Evolutionary conservation across 225 moss, liverwort and hornwort species (phyloP), one percentile per base, ranked within the genome.

Genomic region (Pseudoscleropodium purum): DNA sequence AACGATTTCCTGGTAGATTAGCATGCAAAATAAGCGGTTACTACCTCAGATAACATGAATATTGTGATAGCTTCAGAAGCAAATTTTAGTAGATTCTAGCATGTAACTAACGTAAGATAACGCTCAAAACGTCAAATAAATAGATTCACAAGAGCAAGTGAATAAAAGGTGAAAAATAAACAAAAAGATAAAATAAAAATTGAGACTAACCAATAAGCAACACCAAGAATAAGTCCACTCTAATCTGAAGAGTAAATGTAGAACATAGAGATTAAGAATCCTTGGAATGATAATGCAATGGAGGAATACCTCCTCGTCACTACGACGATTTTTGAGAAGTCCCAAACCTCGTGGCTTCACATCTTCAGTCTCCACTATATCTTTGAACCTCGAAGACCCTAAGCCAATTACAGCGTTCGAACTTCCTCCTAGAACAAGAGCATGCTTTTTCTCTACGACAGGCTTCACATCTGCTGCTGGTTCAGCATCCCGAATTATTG

Each of bases 261-360:
- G 51, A 80, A 67, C 64, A 79, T 54, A 73, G 23, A 80, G 65
- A 84, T 88, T 84, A 77, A 72, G 31, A 70, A 37, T 70, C 72
- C 86, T 60, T 67, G 47, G 43, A 49, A 84, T 83, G 60, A 65
- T 80, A 67, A 73, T 84, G 72, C 54, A 70, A 65, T 54, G 45
- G 54, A 84, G 75, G 33, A 87, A 49, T 89, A 94, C 94, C 90
- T 91, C 89, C 34, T 90, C 87, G 79, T 87, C 85, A 82, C 67
- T 75, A 33, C 79, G 65, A 87, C 56, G 79, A 52, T 52, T 86
- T 86, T 87, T 87, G 41, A 70, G 76, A 33, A 62, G 86, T 85
- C 63, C 87, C 73, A 86, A 69, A 74, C 41, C 90, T 90, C 41
- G 89, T 89, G 79, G 87, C 69, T 83, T 90, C 62, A 89, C 83